Evolutionary conservation across 768 basidiomycete genomes (phyloP), one percentile per base, ranked within the genome.

Genomic region (Lactarius evosmus): DNA sequence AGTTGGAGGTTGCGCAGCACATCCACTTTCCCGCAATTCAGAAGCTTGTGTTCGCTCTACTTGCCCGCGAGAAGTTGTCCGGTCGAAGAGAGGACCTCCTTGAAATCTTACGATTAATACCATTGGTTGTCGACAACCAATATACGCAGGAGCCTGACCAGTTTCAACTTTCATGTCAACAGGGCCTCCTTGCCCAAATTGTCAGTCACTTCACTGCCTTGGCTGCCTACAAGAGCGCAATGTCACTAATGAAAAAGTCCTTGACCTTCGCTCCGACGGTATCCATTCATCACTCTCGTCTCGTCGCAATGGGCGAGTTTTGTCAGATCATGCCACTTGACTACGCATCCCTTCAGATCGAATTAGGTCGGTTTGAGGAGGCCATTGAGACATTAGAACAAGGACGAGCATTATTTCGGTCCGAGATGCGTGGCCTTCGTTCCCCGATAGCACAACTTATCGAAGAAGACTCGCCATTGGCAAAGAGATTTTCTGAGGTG

Each of bases 381-480:
- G 62, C 62, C 5, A 7, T 63, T 29, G 57, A 59, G 32, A 53
- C 62, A n/a, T 36, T 63, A 4, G 62, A 63, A 19, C 56, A 36
- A 44, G 62, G 62, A 6, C 51, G 36, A 36, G 25, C 33, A 8
- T 25, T 59, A 16, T 30, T 63, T 17, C 59, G 62, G 62, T 58
- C 57, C 9, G 62, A 58, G 32, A 44, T 63, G 27, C 50, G 50
- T 54, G 51, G 57, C 33, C 40, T 63, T 12, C 50, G 56, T 25
- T 34, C 57, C 25, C 25, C 19, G 7, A 33, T 25, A 25, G 51
- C n/a, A 9, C 50, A 36, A 5, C 38, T 63, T 11, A 25, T 49
- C 29, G 25, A 34, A 5, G n/a, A 9, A 25, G 12, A 46, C 22
- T 1, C 9, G 40, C 30, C 25, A 22, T 33, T 63, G 17, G 57